These are phyloP conservation scores for Pterocarpus santalinus DNA, from an alignment of 306 rosid genomes.

Conservation along the genomic window DNA sequence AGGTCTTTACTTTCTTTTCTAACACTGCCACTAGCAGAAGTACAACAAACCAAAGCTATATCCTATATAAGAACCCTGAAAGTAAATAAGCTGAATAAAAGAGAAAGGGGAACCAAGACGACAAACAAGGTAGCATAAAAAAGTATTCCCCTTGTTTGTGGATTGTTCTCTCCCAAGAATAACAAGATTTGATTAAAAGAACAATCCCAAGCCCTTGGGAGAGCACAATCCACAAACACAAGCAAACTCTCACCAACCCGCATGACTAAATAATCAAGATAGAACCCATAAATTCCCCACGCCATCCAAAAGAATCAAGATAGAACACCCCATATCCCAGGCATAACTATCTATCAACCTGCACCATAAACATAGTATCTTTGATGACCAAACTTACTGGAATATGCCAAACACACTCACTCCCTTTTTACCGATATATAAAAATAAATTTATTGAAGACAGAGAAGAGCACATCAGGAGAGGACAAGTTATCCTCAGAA, in stretches of 20 bases:
- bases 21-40: slow-evolving; percentile 19
- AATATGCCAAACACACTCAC: slow-evolving; percentile 1
- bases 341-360: slow-evolving; percentile 30
- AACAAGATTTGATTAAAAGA: not conserved
- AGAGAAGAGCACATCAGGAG: not conserved
- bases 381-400: slow-evolving; percentile 7
- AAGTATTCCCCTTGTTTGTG: not conserved
- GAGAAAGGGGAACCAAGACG: slow-evolving; percentile 9
- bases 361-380: slow-evolving; percentile 23
- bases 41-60: slow-evolving; percentile 11
- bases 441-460: not conserved
- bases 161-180: not conserved
- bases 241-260: not conserved
- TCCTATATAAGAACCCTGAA: not conserved
- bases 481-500: not conserved
- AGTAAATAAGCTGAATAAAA: slow-evolving; percentile 10
- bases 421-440: not conserved
- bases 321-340: not conserved
- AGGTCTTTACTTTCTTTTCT: not conserved
- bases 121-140: not conserved
- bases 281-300: slow-evolving; percentile 6
- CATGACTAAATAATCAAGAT: not conserved
- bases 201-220: not conserved
- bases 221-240: not conserved
- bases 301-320: not conserved